phyloP scores from a whole-genome alignment of 2,329 filamentous ascomycete genomes.

The Nothophaeocryptopus gaeumannii region DNA sequence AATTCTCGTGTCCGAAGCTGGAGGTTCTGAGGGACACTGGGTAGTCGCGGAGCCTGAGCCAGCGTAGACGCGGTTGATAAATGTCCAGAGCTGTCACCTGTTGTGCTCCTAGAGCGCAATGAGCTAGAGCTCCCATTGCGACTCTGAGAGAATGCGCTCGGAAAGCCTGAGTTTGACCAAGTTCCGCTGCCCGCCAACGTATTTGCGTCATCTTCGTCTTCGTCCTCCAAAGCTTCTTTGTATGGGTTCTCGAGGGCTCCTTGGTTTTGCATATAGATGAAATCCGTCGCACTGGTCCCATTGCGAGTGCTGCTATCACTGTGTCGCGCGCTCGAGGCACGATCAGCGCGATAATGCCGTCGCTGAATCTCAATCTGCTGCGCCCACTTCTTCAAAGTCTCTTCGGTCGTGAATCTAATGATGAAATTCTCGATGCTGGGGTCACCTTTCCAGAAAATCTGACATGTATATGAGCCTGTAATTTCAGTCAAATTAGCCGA shows the following conservation, averaged over 20 bases:
- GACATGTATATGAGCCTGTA: constrained; percentile 84
- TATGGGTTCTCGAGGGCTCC: constrained; percentile 78
- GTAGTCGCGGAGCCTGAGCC: constrained; percentile 58
- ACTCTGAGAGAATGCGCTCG: constrained; percentile 19
- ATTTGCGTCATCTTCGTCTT: constrained; percentile 52
- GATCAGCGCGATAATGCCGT: constrained; percentile 45
- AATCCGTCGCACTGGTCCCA: constrained; percentile 64
- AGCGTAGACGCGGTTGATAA: background rate
- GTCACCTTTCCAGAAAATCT: constrained; percentile 98
- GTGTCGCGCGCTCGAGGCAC: constrained; percentile 46
- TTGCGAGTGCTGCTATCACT: constrained; percentile 29
- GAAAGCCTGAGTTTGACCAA: constrained; percentile 17
- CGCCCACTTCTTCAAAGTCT: constrained; percentile 90
- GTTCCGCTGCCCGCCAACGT: constrained; percentile 40
- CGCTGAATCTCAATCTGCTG: constrained; percentile 74
- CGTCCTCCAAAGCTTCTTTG: constrained; percentile 56
- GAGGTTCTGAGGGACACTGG: constrained; percentile 44
- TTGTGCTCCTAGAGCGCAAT: constrained; percentile 25
- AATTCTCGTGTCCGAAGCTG: constrained; percentile 63
- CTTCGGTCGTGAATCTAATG: constrained; percentile 89
- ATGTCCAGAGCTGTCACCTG: constrained; percentile 18
- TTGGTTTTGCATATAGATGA: constrained; percentile 73
- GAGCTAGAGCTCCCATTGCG: constrained; percentile 25
- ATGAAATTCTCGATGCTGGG: constrained; percentile 94
- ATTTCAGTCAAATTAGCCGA: constrained; percentile 22